Evolutionary conservation across 1,284 basidiomycete species (phyloP).

Genomic region (Schizophyllum commune): DNA sequence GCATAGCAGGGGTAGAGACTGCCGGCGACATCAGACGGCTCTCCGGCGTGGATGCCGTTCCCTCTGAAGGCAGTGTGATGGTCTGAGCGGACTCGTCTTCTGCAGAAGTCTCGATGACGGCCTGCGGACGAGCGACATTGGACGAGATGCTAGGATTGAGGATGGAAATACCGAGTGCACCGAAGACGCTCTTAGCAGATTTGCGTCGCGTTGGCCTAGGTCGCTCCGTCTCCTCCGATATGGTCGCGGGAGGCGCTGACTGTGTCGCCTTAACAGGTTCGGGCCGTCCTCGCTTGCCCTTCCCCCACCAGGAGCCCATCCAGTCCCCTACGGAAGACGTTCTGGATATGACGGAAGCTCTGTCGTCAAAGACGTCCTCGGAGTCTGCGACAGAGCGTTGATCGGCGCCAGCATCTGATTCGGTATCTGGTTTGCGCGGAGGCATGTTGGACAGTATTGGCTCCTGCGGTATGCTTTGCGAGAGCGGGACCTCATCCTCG

Average conservation of each 20-base stretch:
- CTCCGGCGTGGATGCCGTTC: constrained; percentile 23
- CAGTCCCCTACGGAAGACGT: constrained; percentile 46
- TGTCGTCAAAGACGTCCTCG: constrained; percentile 7
- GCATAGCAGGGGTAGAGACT: constrained; percentile 34
- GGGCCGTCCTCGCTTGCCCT: constrained; percentile 14
- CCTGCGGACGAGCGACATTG: constrained; percentile 2
- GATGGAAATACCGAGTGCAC: constrained; percentile 60
- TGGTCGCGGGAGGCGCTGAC: constrained; percentile 5
- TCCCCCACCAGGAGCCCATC: constrained; percentile 61
- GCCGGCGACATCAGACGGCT: constrained; percentile 16
- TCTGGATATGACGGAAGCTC: constrained; percentile 20
- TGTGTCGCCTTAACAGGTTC: constrained; percentile 5
- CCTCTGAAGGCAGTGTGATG: constrained; percentile 13
- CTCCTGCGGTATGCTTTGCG: constrained; percentile 29
- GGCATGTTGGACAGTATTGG: constrained; percentile 23
- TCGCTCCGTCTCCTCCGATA: constrained; percentile 12
- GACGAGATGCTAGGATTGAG: constrained; percentile 38
- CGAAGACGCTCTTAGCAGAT: constrained; percentile 49
- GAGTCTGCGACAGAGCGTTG: background rate
- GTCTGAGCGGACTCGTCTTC: constrained; percentile 7
- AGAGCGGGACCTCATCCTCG: constrained; percentile 45
- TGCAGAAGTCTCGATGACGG: background rate
- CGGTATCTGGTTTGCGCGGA: constrained; percentile 19
- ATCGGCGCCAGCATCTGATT: constrained; percentile 3
- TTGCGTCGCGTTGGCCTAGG: constrained; percentile 30